phyloP scores from a whole-genome alignment of 139 green algal species.

The Spirogloea muscicola region DNA sequence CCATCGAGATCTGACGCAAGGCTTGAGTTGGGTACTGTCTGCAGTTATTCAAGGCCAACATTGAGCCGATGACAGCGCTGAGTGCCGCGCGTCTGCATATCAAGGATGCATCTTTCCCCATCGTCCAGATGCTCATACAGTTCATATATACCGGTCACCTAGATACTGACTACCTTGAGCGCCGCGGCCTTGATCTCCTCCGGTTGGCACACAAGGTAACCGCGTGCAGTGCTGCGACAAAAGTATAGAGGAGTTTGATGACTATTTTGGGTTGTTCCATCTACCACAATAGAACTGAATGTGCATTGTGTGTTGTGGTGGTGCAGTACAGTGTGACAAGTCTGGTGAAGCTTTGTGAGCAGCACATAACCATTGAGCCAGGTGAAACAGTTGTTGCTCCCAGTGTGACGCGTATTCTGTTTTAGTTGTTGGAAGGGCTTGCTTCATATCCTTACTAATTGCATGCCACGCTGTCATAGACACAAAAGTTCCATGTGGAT shows the following conservation, averaged over 20 bases:
- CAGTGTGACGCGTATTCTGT: too few relatives aligned
- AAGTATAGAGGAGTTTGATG: too few relatives aligned
- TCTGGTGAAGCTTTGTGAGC: slow-evolving; percentile 14
- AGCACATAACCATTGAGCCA: not conserved
- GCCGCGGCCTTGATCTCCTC: slow-evolving; percentile 18
- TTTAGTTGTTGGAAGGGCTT: not conserved
- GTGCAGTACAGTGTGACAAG: slow-evolving; percentile 19
- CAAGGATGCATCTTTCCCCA: slow-evolving; percentile 25
- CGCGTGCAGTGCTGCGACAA: too few relatives aligned
- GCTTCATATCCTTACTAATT: too few relatives aligned
- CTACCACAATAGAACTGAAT: too few relatives aligned
- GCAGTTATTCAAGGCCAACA: slow-evolving; percentile 19
- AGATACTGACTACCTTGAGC: slow-evolving; percentile 6
- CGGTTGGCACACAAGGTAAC: slow-evolving; percentile 27
- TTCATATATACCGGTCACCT: slow-evolving; percentile 30
- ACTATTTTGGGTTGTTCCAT: too few relatives aligned
- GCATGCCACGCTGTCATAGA: too few relatives aligned
- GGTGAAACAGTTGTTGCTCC: slow-evolving; percentile 2
- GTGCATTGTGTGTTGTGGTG: too few relatives aligned
- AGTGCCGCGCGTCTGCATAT: slow-evolving; percentile 2
- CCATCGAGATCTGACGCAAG: too few relatives aligned
- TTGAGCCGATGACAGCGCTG: slow-evolving; percentile 4
- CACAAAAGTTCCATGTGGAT: too few relatives aligned
- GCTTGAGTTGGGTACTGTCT: not conserved
- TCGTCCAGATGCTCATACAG: slow-evolving; percentile 21